Conservation (phyloP, 148 eudicot genomes). For the Vaccinium corymbosum region DNA sequence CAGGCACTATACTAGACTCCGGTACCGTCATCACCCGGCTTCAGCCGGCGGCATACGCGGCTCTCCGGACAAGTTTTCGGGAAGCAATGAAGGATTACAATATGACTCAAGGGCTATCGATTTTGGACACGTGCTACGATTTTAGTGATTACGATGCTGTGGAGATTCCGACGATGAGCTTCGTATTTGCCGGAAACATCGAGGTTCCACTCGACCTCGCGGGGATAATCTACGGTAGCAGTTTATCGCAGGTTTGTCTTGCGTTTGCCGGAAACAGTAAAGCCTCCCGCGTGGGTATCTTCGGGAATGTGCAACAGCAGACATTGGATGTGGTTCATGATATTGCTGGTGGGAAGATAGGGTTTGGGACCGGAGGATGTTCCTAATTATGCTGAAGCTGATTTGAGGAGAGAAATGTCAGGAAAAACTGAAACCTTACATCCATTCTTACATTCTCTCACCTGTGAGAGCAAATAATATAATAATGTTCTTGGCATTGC, state of each 20-base stretch:
- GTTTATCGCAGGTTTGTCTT: slow-evolving; percentile 39
- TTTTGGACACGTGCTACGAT: slow-evolving; percentile 51
- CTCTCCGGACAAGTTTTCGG: slow-evolving; percentile 42
- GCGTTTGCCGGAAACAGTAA: slow-evolving; percentile 67
- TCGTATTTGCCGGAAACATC: slow-evolving; percentile 38
- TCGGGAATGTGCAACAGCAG: slow-evolving; percentile 69
- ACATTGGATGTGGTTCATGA: slow-evolving; percentile 63
- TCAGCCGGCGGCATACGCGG: slow-evolving; percentile 53
- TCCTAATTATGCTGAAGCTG: neutral
- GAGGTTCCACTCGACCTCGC: slow-evolving; percentile 25
- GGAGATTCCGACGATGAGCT: slow-evolving; percentile 42
- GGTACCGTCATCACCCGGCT: slow-evolving; percentile 80
- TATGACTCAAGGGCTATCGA: slow-evolving; percentile 12
- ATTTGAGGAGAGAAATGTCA: too few species aligned
- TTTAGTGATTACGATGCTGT: slow-evolving; percentile 32
- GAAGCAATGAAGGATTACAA: slow-evolving; percentile 48
- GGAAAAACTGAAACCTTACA: too few species aligned
- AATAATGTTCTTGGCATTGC: too few species aligned
- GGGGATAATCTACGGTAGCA: slow-evolving; percentile 39
- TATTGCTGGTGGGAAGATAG: slow-evolving; percentile 64
- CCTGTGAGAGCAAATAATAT: too few species aligned
- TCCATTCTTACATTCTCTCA: too few species aligned
- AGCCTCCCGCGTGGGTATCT: slow-evolving; percentile 33
- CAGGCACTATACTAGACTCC: slow-evolving; percentile 63
- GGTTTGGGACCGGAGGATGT: slow-evolving; percentile 62